Evolutionary conservation across 2,329 filamentous ascomycete genomes (phyloP), one percentile per base, ranked within the genome.

Genomic region (Nemania serpens): DNA sequence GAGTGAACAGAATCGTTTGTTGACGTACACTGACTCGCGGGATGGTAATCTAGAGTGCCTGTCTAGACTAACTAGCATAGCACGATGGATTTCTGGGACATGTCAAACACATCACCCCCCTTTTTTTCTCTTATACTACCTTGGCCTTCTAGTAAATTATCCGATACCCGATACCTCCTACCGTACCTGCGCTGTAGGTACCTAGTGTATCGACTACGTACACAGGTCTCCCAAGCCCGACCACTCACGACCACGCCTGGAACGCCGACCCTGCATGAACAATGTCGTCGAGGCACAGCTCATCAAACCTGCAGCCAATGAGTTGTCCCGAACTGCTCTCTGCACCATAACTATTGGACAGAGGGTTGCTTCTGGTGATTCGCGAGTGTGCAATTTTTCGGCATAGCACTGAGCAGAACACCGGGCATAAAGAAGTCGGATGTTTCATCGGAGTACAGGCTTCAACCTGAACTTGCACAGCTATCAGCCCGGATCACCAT

Each of bases 301-400:
- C 59, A 63, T 65, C 56, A 62, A 63, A 65, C 53, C 45, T 47
- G 45, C 50, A 59, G 59, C 62, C 62, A 62, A 62, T 63, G 43
- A 57, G 48, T 45, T 39, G 20, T 39, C 50, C 62, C 56, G 48
- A 52, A 45, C 29, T 54, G 41, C 53, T 52, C 39, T 33, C 42
- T 39, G 58, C 50, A 29, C 18, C 50, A 7, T 57, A 49, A 17
- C 54, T 36, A 61, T 58, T 58, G 57, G 57, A 53, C 41, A 37
- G 37, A 6, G 12, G n/a, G 20, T 34, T 47, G 33, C 53, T 37
- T 55, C 37, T 34, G n/a, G 25, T 52, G 33, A 54, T 33, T 46
- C 29, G 18, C 22, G 17, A 33, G 43, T 29, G 17, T 46, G 18
- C 55, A 49, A 20, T 42, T 39, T n/a, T n/a, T 39, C 15, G 36